Percentiles rank a stretch among this genome's conserved stretches.
Conservation (phyloP, 1,284 basidiomycete species). For the Irpex rosettiformis region DNA sequence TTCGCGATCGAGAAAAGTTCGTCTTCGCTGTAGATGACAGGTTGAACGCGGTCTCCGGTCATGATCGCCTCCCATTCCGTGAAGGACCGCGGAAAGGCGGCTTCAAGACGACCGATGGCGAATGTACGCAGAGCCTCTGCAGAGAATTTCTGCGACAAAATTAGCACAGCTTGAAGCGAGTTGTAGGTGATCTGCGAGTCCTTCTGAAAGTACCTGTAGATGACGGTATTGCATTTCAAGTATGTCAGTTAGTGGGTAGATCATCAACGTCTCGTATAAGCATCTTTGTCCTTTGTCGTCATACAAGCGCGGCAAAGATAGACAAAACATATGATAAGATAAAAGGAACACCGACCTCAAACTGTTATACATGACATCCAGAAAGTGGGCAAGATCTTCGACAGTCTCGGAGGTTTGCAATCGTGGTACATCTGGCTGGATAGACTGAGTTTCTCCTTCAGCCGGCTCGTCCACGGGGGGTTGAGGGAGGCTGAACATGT, state of each 20-base stretch:
- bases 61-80: neutral
- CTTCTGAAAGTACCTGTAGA: neutral
- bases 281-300: too few species aligned
- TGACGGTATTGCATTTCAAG: neutral
- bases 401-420: constrained; percentile 11
- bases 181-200: neutral
- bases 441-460: constrained; percentile 4
- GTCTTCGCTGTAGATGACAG: neutral
- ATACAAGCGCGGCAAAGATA: too few species aligned
- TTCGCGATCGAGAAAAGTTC: constrained; percentile 6
- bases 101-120: constrained; percentile 4
- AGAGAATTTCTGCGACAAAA: neutral
- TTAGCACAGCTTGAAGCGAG: neutral
- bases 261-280: neutral
- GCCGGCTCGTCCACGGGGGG: constrained; percentile 8
- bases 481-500: constrained; percentile 15
- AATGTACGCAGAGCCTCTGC: neutral
- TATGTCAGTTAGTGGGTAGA: neutral
- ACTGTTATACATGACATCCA: constrained; percentile 4
- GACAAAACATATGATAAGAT: neutral
- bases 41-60: neutral
- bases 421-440: neutral
- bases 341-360: neutral
- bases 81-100: constrained; percentile 3
- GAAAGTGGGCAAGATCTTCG: constrained; percentile 10